Evolutionary conservation across 192 early-diverging fungal species (phyloP), one percentile per base, ranked within the genome.

Genomic region (Coemansia sp.): DNA sequence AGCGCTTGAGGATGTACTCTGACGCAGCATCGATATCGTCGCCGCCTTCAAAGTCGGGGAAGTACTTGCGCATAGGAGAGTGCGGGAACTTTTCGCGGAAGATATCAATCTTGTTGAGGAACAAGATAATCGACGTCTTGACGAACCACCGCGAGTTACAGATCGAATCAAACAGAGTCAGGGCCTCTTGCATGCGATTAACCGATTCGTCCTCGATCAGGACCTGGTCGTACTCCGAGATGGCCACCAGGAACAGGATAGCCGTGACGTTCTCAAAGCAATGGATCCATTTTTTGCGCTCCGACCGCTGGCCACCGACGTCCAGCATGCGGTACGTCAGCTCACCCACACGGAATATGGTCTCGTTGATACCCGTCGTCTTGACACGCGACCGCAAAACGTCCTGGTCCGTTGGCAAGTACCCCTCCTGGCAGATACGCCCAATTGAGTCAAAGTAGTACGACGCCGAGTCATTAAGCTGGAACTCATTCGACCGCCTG

Each of bases 211-310:
- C 95, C 65, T 97, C 95, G n/a, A 95, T 80, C 36, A 96, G 77
- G 2, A 93, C 89, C 81, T 96, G 95, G 78, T 97, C 94, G 82
- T 95, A 97, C 87, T 96, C 95, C 76, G 90, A 92, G 68, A 96
- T 77, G 1, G 95, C 94, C 20, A 95, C 92, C 72, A 94, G 95
- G 76, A 97, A 97, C 24, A 97, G 95, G 66, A 97, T 95, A 7
- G 95, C 93, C n/a, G 95, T 97, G 31, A 98, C 96, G 73, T 95
- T 93, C 76, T 99, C 97, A 73, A 99, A 99, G 75, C 95, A 99
- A 84, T 97, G 97, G 65, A 97, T 97, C 97, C 97, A 98, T 86
- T 99, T 99, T 76, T 99, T 99, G 75, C 97, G 90, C 86, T 99
- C 97, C 46, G 95, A 96, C 55, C 97, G 92, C 88, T 99, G 97